Base-by-base conservation (phyloP, 1,139 yeast genomes). In the Saccharomyces hybrid region DNA sequence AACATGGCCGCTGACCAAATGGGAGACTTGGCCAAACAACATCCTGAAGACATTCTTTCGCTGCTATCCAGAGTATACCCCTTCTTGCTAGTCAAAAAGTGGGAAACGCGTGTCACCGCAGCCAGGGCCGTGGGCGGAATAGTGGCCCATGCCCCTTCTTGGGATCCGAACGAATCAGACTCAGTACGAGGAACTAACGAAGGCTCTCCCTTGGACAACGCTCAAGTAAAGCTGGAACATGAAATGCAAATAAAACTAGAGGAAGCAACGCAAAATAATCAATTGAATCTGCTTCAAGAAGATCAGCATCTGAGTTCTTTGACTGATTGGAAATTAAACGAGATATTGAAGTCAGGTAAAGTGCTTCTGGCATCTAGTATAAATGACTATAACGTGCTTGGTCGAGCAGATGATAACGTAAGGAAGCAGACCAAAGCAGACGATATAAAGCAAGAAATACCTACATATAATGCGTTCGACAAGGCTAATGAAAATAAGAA, bases 1-100 rank as follows among this genome's bases (percentile, higher is more conserved):
- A 89, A 88, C 66, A 89, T 97, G 11, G 99, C 99, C 0, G 99
- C 99, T 1, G 97, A 93, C 67, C 99, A 95, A 72, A 77, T 95
- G 61, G 90, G 97, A 2, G 98, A 91, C 64, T 78, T 95, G 51
- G 97, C 97, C 31, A 87, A 86, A 69, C 86, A 88, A 48, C 99
- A 95, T 64, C 97, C 98, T 0, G 98, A 91, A 69, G 99, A 95
- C 67, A 81, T 88, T 31, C 77, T 90, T 55, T 86, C 86, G 59
- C 75, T 95, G 49, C 74, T 95, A 46, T 90, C 96, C 27, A 78
- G 98, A 59, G 97, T 93, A 1, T 89, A 89, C 63, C 98, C 99
- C 0, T 93, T 84, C 68, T 75, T 95, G 57, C 81, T 83, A 64
- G 83, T 93, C 44, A 78, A 77, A 54, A 88, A 86, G 72, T 95